Conservation (phyloP, 2,329 filamentous ascomycete genomes). For the Harringtonia lauricola region DNA sequence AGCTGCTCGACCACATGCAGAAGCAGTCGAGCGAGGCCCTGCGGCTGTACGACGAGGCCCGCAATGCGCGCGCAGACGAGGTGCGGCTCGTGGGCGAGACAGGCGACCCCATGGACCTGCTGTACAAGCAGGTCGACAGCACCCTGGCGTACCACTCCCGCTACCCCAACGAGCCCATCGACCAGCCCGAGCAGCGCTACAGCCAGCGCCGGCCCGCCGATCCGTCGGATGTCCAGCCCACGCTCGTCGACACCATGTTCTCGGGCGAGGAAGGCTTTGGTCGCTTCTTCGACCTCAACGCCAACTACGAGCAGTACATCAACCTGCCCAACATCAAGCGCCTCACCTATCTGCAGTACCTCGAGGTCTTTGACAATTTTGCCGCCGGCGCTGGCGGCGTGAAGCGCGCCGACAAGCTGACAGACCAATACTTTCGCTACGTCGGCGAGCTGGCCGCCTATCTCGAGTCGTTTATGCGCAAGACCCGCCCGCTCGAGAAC, state of each 20-base stretch:
- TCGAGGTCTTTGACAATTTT: constrained; percentile 85
- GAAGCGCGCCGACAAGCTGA: constrained; percentile 75
- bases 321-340: constrained; percentile 83
- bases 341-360: constrained; percentile 81
- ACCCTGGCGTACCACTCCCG: constrained; percentile 82
- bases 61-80: constrained; percentile 62
- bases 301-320: constrained; percentile 75
- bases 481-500: constrained; percentile 78
- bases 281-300: constrained; percentile 81
- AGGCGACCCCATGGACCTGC: constrained; percentile 81
- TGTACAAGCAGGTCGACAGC: constrained; percentile 72
- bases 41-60: constrained; percentile 72
- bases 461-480: constrained; percentile 76
- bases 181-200: constrained; percentile 91
- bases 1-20: constrained; percentile 80
- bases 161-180: constrained; percentile 89
- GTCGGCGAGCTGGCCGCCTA: constrained; percentile 71
- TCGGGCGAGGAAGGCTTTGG: constrained; percentile 92
- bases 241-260: constrained; percentile 81
- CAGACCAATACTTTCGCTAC: constrained; percentile 86
- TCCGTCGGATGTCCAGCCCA: constrained; percentile 50
- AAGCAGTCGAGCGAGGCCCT: constrained; percentile 72
- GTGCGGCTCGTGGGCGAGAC: constrained; percentile 59
- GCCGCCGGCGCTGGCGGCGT: constrained; percentile 60
- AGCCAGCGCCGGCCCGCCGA: constrained; percentile 51